A percentile compares a stretch with the other conserved stretches of the same genome.
Conservation (phyloP, 2,329 filamentous ascomycete species). For the Penicillium fuscoglaucum region DNA sequence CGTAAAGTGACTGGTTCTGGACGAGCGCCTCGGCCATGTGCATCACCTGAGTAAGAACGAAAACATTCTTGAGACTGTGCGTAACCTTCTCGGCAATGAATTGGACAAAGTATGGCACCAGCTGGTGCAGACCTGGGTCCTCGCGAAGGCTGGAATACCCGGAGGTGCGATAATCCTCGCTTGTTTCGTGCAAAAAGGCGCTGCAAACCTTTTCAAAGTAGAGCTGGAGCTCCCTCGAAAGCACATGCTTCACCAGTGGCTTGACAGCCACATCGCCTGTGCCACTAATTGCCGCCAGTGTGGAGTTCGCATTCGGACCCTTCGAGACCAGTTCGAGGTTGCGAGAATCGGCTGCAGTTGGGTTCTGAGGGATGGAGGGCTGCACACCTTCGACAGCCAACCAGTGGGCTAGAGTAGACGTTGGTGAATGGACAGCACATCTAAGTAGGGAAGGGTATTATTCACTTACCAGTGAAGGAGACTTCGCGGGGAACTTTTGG, state of each 20-base stretch:
- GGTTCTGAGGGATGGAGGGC: constrained; percentile 94
- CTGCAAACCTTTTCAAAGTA: constrained; percentile 95
- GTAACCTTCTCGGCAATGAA: constrained; percentile 96
- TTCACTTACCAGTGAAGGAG: constrained; percentile 74
- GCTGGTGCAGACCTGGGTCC: constrained; percentile 90
- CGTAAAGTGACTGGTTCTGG: constrained; percentile 76
- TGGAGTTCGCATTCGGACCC: constrained; percentile 82
- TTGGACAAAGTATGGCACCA: constrained; percentile 94
- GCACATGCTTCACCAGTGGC: constrained; percentile 89
- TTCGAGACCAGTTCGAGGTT: constrained; percentile 86
- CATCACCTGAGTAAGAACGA: constrained; percentile 89
- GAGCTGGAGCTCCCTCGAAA: constrained; percentile 92
- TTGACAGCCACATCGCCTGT: constrained; percentile 82
- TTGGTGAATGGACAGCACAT: constrained; percentile 11
- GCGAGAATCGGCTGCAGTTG: constrained; percentile 78
- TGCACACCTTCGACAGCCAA: constrained; percentile 96
- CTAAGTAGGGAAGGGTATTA: background rate
- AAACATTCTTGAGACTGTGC: constrained; percentile 85
- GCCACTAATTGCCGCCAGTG: constrained; percentile 77
- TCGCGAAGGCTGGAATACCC: constrained; percentile 81
- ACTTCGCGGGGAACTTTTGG: constrained; percentile 94
- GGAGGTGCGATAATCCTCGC: constrained; percentile 81
- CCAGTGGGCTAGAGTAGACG: constrained; percentile 72
- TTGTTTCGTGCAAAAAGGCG: constrained; percentile 83
- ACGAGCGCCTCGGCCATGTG: constrained; percentile 81